A percentile compares a stretch with the other conserved stretches of the same genome.
Conservation (phyloP, 768 basidiomycete genomes). For the Chlorophyllum brunneum region DNA sequence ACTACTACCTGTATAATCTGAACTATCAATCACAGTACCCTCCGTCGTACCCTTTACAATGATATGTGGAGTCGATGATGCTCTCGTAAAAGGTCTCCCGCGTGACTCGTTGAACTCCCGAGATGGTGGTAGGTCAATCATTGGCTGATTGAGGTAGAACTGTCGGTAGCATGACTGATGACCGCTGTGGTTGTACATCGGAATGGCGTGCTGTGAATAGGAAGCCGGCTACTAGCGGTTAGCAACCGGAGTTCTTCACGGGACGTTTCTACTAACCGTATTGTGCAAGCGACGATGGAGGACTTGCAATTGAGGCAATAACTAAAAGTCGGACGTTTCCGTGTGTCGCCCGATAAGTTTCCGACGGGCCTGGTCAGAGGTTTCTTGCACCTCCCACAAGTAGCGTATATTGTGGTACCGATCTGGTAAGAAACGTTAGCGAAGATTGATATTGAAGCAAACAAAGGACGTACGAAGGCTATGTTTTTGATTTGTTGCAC, state of each 20-base stretch:
- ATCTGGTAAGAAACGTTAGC: constrained; percentile 38
- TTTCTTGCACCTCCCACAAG: constrained; percentile 69
- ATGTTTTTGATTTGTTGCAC: constrained; percentile 46
- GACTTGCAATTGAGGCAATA: constrained; percentile 56
- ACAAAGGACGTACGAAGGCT: constrained; percentile 43
- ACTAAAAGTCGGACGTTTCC: constrained; percentile 30
- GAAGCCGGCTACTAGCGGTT: constrained; percentile 58
- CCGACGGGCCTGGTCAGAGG: constrained; percentile 44
- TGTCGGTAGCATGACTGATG: constrained; percentile 74
- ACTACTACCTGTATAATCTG: too few species aligned
- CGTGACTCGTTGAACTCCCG: constrained; percentile 11
- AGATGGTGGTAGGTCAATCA: constrained; percentile 41
- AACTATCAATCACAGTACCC: too few species aligned
- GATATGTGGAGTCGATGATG: not conserved
- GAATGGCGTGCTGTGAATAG: constrained; percentile 66
- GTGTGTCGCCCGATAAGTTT: not conserved
- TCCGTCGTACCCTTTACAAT: too few species aligned
- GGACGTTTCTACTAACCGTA: constrained; percentile 53
- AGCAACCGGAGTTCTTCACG: not conserved
- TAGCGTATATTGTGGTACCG: constrained; percentile 67
- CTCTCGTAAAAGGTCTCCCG: constrained; percentile 4
- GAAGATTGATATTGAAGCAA: not conserved
- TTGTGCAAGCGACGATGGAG: constrained; percentile 51
- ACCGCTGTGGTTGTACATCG: constrained; percentile 77
- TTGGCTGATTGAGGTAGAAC: constrained; percentile 59